phyloP scores from a whole-genome alignment of 1,139 yeast species.

The Nakaseomyces sp. region DNA sequence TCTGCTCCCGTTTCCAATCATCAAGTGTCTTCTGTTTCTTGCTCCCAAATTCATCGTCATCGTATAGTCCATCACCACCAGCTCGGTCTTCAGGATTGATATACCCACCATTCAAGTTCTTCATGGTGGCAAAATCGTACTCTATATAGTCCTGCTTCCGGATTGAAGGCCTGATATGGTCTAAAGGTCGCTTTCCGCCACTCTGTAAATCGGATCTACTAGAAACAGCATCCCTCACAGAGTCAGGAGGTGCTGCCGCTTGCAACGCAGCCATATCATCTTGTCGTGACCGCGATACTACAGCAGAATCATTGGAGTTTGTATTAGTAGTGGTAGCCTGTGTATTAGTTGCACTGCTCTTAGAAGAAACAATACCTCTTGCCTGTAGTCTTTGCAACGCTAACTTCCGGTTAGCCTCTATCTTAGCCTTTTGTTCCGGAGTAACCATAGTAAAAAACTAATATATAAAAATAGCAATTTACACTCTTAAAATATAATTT shows the following conservation, averaged over 20 bases:
- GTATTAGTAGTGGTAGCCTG: not conserved
- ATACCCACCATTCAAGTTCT: slow-evolving; percentile 83
- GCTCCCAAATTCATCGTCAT: slow-evolving; percentile 19
- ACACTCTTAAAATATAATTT: too few relatives aligned
- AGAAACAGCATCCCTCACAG: not conserved
- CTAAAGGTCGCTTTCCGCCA: slow-evolving; percentile 10
- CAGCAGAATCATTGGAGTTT: not conserved
- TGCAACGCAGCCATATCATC: not conserved
- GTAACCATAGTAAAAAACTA: too few relatives aligned
- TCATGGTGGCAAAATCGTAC: slow-evolving; percentile 83
- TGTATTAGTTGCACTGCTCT: not conserved
- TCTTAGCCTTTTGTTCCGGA: slow-evolving; percentile 42
- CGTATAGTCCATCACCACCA: slow-evolving; percentile 20
- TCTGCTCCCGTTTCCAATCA: slow-evolving; percentile 69
- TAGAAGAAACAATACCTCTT: slow-evolving; percentile 27
- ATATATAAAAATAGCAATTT: too few relatives aligned
- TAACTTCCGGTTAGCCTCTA: slow-evolving; percentile 44
- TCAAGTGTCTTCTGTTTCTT: slow-evolving; percentile 45
- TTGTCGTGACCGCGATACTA: not conserved
- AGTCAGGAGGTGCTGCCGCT: slow-evolving; percentile 2
- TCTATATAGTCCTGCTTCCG: slow-evolving; percentile 72
- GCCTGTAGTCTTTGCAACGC: slow-evolving; percentile 48
- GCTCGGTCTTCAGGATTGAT: slow-evolving; percentile 40
- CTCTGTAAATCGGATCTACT: slow-evolving; percentile 1
- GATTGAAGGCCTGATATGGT: slow-evolving; percentile 33